Conservation (phyloP, 208 protist genomes). For the Sergeia podlipaevii region DNA sequence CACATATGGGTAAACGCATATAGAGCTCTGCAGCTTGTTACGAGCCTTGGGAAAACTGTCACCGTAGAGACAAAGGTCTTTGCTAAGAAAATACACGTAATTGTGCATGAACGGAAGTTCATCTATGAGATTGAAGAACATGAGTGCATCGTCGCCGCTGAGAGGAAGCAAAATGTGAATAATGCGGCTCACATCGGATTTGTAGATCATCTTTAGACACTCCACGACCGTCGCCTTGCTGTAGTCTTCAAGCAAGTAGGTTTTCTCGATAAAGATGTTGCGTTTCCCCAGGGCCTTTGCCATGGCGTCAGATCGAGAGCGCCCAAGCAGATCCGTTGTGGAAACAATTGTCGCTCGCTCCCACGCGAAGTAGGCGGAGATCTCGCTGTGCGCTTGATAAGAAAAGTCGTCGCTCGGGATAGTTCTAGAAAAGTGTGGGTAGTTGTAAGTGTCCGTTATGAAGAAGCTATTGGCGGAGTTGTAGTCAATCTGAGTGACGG, state of each 20-base stretch:
- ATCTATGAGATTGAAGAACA: constrained; percentile 63
- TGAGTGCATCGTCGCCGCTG: constrained; percentile 32
- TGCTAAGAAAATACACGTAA: constrained; percentile 75
- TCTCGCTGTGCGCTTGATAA: constrained; percentile 48
- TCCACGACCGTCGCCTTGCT: constrained; percentile 25
- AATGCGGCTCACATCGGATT: constrained; percentile 55
- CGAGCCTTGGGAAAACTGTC: constrained; percentile 26
- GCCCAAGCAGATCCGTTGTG: constrained; percentile 55
- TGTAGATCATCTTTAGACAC: constrained; percentile 62
- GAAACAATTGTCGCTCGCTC: constrained; percentile 79
- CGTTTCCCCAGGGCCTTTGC: constrained; percentile 36
- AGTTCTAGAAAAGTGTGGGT: constrained; percentile 80
- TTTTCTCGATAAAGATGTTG: constrained; percentile 71
- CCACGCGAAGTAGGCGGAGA: constrained; percentile 73
- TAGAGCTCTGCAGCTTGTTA: constrained; percentile 64
- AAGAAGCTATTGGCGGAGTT: constrained; percentile 53
- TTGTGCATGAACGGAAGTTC: constrained; percentile 55
- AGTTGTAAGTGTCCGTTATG: constrained; percentile 42
- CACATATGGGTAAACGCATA: constrained; percentile 71
- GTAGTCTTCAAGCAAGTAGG: constrained; percentile 37
- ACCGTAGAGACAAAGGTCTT: constrained; percentile 60
- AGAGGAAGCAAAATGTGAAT: constrained; percentile 47
- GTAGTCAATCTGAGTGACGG: constrained; percentile 74
- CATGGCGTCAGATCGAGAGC: constrained; percentile 36
- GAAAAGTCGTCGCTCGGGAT: constrained; percentile 44